phyloP scores from a whole-genome alignment of 2,329 filamentous ascomycete genomes.

The Grosmannia penicillata region DNA sequence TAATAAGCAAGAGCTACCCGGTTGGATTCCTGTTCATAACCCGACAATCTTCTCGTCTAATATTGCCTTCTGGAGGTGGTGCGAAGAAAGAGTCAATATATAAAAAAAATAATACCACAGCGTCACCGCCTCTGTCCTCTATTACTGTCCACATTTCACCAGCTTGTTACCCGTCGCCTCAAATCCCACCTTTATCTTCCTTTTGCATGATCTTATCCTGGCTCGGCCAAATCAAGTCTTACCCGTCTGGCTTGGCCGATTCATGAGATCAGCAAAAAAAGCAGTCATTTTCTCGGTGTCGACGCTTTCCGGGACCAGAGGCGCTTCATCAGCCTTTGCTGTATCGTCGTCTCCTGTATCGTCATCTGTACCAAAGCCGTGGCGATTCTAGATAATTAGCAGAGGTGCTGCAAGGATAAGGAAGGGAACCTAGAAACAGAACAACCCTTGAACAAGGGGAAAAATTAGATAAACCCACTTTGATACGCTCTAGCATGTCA shows the following conservation, averaged over 20 bases:
- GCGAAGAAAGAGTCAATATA: too few species aligned
- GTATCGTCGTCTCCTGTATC: constrained; percentile 1
- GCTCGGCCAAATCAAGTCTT: constrained; percentile 25
- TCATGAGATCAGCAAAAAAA: constrained; percentile 47
- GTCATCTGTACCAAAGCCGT: constrained; percentile 27
- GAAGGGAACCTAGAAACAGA: constrained; percentile 3
- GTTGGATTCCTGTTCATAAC: too few species aligned
- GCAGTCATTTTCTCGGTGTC: constrained; percentile 43
- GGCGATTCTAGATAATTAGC: constrained; percentile 47
- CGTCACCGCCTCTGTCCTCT: too few species aligned
- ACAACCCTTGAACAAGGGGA: too few species aligned
- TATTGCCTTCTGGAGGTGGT: too few species aligned
- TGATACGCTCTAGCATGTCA: constrained; percentile 76
- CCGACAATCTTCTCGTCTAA: too few species aligned
- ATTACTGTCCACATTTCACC: too few species aligned
- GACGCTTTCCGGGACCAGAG: constrained; percentile 19
- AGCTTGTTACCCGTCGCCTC: too few species aligned
- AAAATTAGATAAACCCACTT: constrained; percentile 35
- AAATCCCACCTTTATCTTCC: neutral
- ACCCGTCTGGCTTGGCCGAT: constrained; percentile 19
- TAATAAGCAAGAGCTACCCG: too few species aligned
- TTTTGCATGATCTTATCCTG: constrained; percentile 6
- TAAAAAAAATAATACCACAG: too few species aligned
- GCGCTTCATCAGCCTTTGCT: neutral
- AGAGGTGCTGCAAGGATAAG: constrained; percentile 31